Evolutionary conservation across 129 eudicot species (phyloP), one percentile per base, ranked within the genome.

Genomic region (Centella asiatica): DNA sequence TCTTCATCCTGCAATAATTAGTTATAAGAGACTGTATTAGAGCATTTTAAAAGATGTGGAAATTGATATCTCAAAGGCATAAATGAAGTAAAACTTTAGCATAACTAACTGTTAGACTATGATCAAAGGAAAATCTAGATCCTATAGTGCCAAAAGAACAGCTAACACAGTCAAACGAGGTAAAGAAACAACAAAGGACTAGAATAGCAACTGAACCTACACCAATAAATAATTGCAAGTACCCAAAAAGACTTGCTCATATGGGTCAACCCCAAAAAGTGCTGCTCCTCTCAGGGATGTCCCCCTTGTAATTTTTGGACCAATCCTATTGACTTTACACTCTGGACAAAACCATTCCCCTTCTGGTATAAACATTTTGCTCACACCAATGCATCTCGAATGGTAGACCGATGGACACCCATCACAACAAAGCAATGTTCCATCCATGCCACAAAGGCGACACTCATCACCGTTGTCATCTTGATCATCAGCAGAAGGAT

Each of bases 401-500:
- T 92, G 99, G 68, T 84, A 92, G 42, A 94, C 86, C 45, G 87
- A 82, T 0, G 99, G 99, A 46, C 99, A 92, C 40, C 96, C 95
- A 78, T 92, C 99, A 70, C 99, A 92, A 65, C 99, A 92, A 63
- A 92, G 70, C 70, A 92, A 76, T 7, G 80, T 82, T 42, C 99
- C 99, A 64, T 92, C 99, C 99, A 92, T 92, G 68, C 96, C 95
- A 74, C 99, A 92, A 44, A 92, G 81, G 49, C 90, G 81, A 63
- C 99, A 92, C 72, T 87, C 99, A 67, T 87, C 95, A 58, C 82
- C 89, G 53, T 92, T 92, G 26, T 85, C 84, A 70, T 90, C 95
- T 19, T 80, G 74, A 29, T 68, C 85, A 69, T 65, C 78, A 44
- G 69, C 69, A 57, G 62, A 66, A 27, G 32, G 23, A 61, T 60